These are phyloP conservation scores for Oryza coarctata DNA, from an alignment of 176 grass and related monocot species.

Conservation along the genomic window DNA sequence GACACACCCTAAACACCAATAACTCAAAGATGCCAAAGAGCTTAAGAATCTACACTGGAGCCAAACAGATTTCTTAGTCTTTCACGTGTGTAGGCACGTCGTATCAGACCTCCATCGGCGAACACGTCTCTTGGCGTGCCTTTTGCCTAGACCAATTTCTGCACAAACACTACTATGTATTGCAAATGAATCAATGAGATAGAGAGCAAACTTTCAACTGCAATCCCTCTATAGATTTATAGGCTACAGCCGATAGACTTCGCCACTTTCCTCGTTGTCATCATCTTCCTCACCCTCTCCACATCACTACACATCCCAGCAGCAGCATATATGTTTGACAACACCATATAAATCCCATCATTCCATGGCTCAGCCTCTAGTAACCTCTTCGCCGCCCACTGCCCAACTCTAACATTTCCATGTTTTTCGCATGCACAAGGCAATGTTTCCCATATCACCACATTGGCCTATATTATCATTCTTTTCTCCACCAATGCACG, in stretches of 20 bases:
- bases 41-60: no score
- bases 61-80: no score
- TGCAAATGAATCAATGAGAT: conserved; percentile 7
- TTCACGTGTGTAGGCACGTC: no score
- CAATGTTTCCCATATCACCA: conserved; percentile 53
- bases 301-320: conserved; percentile 39
- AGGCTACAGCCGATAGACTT: conserved; percentile 43
- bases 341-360: conserved; percentile 48
- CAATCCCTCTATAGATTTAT: conserved; percentile 16
- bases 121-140: no score
- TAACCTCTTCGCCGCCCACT: conserved; percentile 31
- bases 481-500: conserved; percentile 34
- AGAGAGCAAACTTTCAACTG: conserved; percentile 5
- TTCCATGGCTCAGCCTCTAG: conserved; percentile 49
- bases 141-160: no score
- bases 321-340: conserved; percentile 47
- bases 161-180: neutral
- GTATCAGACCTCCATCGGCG: no score
- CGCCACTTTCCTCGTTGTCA: conserved; percentile 36
- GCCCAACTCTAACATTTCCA: conserved; percentile 26
- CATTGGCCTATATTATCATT: conserved; percentile 49
- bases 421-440: conserved; percentile 55
- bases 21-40: no score
- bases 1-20: no score
- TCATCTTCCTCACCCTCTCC: conserved; percentile 47